Evolutionary conservation across 192 early-diverging fungal species (phyloP).

Genomic region (Backusella morwellensis): DNA sequence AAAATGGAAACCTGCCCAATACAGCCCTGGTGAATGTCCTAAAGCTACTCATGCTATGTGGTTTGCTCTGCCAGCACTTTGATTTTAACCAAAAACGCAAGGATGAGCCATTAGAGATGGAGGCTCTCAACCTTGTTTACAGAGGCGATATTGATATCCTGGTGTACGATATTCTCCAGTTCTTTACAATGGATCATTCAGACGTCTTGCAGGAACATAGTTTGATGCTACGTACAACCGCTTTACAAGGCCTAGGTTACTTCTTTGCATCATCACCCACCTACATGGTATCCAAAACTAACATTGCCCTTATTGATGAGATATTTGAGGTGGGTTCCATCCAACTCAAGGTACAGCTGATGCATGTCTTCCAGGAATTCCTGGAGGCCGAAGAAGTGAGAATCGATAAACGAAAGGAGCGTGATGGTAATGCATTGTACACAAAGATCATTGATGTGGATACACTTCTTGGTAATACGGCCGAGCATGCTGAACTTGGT

Average conservation of each 20-base stretch:
- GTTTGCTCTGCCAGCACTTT: conserved; percentile 73
- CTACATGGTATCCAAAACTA: conserved; percentile 53
- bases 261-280: conserved; percentile 71
- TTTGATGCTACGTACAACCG: not conserved
- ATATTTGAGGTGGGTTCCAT: conserved; percentile 51
- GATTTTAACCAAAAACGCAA: conserved; percentile 63
- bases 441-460: conserved; percentile 63
- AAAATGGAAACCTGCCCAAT: conserved; percentile 20
- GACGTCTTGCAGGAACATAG: not conserved
- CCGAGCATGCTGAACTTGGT: conserved; percentile 80
- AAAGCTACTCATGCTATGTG: conserved; percentile 74
- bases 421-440: conserved; percentile 32
- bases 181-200: conserved; percentile 32
- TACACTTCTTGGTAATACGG: conserved; percentile 78
- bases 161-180: conserved; percentile 41
- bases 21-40: conserved; percentile 46
- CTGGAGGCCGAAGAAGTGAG: conserved; percentile 61
- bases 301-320: conserved; percentile 64
- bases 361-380: conserved; percentile 71
- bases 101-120: conserved; percentile 12
- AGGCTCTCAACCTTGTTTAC: not conserved
- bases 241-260: conserved; percentile 46
- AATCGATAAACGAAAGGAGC: conserved; percentile 40
- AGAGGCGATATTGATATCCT: conserved; percentile 18
- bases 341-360: conserved; percentile 63